Evolutionary conservation across 2,329 filamentous ascomycete genomes (phyloP).

Genomic region (Exophiala dermatitidis): DNA sequence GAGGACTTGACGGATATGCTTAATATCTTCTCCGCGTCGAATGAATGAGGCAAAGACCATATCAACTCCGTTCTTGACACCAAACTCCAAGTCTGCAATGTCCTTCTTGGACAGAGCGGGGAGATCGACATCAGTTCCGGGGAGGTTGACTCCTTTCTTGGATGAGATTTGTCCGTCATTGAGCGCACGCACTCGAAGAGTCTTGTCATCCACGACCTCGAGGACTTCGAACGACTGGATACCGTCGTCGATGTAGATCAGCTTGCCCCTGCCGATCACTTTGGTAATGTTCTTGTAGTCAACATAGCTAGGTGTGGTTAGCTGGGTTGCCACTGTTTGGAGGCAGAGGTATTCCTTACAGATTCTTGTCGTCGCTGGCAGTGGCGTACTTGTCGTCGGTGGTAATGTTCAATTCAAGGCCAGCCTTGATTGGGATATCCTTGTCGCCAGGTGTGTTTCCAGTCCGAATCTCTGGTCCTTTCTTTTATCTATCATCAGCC

Average conservation of each 20-base stretch:
- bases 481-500: conserved; percentile 37
- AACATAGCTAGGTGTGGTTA: conserved; percentile 60
- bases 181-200: conserved; percentile 73
- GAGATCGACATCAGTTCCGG: conserved; percentile 97
- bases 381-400: conserved; percentile 90
- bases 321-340: background rate
- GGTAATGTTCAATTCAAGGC: conserved; percentile 86
- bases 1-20: conserved; percentile 81
- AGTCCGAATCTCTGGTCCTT: conserved; percentile 82
- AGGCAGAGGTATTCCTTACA: conserved; percentile 51
- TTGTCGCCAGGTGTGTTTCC: conserved; percentile 63
- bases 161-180: conserved; percentile 99
- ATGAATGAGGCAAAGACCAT: conserved; percentile 99
- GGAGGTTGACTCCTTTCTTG: conserved; percentile 98
- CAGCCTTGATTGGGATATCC: conserved; percentile 74
- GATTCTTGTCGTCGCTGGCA: conserved; percentile 79
- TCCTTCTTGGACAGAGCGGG: conserved; percentile 97
- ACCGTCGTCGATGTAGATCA: conserved; percentile 97
- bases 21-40: conserved; percentile 86
- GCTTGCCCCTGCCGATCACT: conserved; percentile 83
- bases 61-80: conserved; percentile 97
- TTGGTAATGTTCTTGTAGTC: conserved; percentile 99
- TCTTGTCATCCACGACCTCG: conserved; percentile 80
- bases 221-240: conserved; percentile 94
- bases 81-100: conserved; percentile 85